A percentile compares a stretch with the other conserved stretches of the same genome.
Evolutionary conservation across 1,284 basidiomycete genomes (phyloP).

Genomic region (Phaffia rhodozyma): DNA sequence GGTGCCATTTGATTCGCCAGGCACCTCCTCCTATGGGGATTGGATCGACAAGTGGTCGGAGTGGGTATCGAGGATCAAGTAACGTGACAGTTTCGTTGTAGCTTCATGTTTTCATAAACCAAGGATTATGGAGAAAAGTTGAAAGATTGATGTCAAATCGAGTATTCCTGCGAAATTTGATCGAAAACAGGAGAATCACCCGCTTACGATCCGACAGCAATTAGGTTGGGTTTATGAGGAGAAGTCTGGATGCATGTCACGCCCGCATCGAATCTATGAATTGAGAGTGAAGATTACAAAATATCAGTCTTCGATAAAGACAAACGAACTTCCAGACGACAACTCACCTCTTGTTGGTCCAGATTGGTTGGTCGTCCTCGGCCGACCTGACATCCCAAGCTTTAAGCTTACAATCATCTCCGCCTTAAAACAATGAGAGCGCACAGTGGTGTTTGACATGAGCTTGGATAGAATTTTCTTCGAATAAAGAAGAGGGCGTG

Average conservation of each 20-base stretch:
- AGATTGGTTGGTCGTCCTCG: slow-evolving; percentile 42
- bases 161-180: neutral
- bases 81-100: slow-evolving; percentile 74
- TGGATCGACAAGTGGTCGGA: slow-evolving; percentile 43
- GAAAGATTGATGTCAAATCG: neutral
- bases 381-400: slow-evolving; percentile 79
- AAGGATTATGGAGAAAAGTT: slow-evolving; percentile 1
- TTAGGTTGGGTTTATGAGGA: slow-evolving; percentile 61
- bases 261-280: slow-evolving; percentile 73
- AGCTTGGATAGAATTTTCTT: neutral
- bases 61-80: slow-evolving; percentile 67
- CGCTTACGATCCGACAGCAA: slow-evolving; percentile 79
- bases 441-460: too few species aligned
- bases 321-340: neutral
- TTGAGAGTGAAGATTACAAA: neutral
- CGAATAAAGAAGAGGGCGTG: neutral
- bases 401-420: slow-evolving; percentile 83
- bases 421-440: slow-evolving; percentile 45
- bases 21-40: slow-evolving; percentile 76
- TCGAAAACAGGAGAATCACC: neutral
- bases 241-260: slow-evolving; percentile 83
- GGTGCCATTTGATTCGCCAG: slow-evolving; percentile 96
- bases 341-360: slow-evolving; percentile 58
- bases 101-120: slow-evolving; percentile 37
- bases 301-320: neutral